These are phyloP conservation scores for Auriscalpium orientale DNA, from an alignment of 768 basidiomycete species.

Conservation along the genomic window DNA sequence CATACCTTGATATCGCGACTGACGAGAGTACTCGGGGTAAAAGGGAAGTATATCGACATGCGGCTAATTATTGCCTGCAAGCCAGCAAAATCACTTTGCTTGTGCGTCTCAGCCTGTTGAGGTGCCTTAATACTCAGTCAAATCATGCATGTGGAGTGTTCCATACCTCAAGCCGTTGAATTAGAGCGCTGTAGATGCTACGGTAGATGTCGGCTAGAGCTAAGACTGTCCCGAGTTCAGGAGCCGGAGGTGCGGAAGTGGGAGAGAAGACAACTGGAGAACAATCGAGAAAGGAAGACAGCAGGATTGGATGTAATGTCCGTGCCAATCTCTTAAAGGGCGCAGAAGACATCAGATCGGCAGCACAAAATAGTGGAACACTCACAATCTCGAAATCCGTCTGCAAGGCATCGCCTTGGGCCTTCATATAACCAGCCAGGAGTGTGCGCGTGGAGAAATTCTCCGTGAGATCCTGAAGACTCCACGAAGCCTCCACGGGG, in stretches of 20 bases:
- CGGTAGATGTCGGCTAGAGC: constrained; percentile 50
- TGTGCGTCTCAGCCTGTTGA: background rate
- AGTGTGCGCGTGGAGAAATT: background rate
- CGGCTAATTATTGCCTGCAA: constrained; percentile 57
- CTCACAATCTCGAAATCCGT: constrained; percentile 3
- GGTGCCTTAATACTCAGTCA: background rate
- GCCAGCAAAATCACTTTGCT: constrained; percentile 34
- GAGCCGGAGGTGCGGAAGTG: constrained; percentile 46
- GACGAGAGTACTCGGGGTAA: constrained; percentile 29
- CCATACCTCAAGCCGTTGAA: constrained; percentile 38
- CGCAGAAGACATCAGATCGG: constrained; percentile 31
- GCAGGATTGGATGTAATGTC: constrained; percentile 68
- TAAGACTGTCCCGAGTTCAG: constrained; percentile 53
- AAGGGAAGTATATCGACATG: constrained; percentile 84
- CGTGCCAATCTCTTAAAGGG: constrained; percentile 40
- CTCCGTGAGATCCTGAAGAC: constrained; percentile 18
- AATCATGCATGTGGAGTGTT: background rate
- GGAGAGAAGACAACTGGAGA: constrained; percentile 79
- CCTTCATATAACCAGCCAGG: constrained; percentile 3
- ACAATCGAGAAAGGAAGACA: constrained; percentile 82
- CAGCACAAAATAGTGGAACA: background rate
- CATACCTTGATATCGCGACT: constrained; percentile 53
- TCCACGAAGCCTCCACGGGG: constrained; percentile 13
- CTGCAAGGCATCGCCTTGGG: constrained; percentile 11
- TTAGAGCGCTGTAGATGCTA: constrained; percentile 49